Percentiles rank a stretch among this genome's conserved stretches.
These are phyloP conservation scores for Gossypium longicalyx DNA, from an alignment of 345 rosid species.

Conservation along the genomic window DNA sequence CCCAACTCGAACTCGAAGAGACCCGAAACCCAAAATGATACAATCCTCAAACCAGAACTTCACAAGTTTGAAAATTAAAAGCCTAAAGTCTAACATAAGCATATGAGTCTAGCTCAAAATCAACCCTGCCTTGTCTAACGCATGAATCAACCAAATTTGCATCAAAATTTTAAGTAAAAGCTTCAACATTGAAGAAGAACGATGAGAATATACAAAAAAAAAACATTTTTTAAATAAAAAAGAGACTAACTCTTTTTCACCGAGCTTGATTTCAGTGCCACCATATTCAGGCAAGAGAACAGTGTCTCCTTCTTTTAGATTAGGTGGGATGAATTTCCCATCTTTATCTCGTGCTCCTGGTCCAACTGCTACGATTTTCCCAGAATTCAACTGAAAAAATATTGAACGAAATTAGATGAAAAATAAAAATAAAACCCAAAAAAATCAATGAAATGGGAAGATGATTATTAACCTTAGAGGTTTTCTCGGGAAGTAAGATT, in stretches of 20 bases:
- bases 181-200: no score
- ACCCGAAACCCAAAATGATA: no score
- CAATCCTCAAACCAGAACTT: no score
- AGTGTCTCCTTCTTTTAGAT: conserved; percentile 73
- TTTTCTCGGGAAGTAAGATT: conserved; percentile 62
- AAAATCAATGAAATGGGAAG: neutral
- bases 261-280: conserved; percentile 75
- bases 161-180: no score
- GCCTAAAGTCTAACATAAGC: no score
- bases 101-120: no score
- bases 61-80: no score
- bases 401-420: neutral
- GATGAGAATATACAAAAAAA: no score
- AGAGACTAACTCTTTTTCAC: conserved; percentile 59
- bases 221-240: neutral
- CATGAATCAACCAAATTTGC: no score
- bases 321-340: conserved; percentile 58
- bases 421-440: neutral
- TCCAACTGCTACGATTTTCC: conserved; percentile 71
- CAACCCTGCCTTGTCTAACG: no score
- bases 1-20: no score
- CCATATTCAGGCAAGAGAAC: conserved; percentile 74
- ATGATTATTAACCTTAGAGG: conserved; percentile 40
- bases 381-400: conserved; percentile 57
- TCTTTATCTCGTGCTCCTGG: conserved; percentile 59